Percentiles rank a stretch among this genome's conserved stretches.
Conservation (phyloP, 1,139 yeast genomes). For the Kodamaea sp. region DNA sequence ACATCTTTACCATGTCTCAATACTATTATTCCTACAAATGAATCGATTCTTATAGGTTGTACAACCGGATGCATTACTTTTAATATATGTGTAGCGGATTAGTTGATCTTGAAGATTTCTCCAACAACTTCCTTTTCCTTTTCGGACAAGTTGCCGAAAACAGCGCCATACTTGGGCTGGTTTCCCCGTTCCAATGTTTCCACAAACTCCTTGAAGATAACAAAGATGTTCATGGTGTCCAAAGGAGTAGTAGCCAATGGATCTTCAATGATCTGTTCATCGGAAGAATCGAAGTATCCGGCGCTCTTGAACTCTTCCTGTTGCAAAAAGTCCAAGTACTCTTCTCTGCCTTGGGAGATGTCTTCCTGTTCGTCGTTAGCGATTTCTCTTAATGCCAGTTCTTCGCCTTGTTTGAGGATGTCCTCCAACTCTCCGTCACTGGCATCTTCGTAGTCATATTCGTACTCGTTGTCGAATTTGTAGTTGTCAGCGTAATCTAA, state of each 20-base stretch:
- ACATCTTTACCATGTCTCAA: no score
- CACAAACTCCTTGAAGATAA: constrained; percentile 22
- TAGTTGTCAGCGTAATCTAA: constrained; percentile 25
- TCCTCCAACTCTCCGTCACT: constrained; percentile 31
- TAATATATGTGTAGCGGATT: no score
- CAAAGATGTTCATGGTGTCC: constrained; percentile 68
- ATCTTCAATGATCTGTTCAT: constrained; percentile 72
- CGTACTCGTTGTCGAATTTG: constrained; percentile 13
- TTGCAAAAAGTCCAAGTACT: constrained; percentile 45
- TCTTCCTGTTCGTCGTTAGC: constrained; percentile 35
- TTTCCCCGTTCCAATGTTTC: constrained; percentile 12
- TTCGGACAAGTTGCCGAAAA: constrained; percentile 17
- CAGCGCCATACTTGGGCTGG: constrained; percentile 11
- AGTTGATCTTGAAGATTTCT: constrained; percentile 13
- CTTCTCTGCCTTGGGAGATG: constrained; percentile 38
- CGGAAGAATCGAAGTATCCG: constrained; percentile 44
- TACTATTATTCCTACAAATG: no score
- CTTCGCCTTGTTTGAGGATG: constrained; percentile 19
- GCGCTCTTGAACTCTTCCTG: constrained; percentile 41
- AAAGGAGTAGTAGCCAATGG: constrained; percentile 78
- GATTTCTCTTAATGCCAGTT: constrained; percentile 22
- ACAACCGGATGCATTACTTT: no score
- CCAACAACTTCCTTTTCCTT: constrained; percentile 11
- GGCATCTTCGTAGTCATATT: constrained; percentile 20
- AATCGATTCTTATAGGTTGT: no score